Base-by-base conservation (phyloP, 208 protist species). In the Crithidia sp. region DNA sequence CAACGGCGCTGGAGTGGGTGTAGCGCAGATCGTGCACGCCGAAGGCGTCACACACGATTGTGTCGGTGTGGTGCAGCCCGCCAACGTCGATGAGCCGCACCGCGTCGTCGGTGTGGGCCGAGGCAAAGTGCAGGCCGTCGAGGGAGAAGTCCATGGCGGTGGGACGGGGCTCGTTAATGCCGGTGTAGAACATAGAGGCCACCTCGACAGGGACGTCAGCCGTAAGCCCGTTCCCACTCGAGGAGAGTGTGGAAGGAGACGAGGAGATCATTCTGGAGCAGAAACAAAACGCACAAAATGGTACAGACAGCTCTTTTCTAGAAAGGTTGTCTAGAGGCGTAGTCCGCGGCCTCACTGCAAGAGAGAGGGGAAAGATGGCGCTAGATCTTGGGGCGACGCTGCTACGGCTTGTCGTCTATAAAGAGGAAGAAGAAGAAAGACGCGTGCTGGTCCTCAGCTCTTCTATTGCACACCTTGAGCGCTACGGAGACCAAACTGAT, bases 41-140 rank as follows among this genome's bases (percentile, higher is more conserved):
- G 44, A 89, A 90, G 12, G 60, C 61, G 39, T 91, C 84, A 41
- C 84, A 87, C 16, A 75, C 65, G 39, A 95, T 78, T 6, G 87
- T 89, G 39, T 86, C 79, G 5, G 68, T 82, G 67, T 87, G 86
- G 7, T 54, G 44, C 40, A 96, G 70, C 4, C 72, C 60, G 10
- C 58, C 55, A n/a, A 92, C 86, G 57, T 96, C 82, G n/a, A 90
- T 73, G 9, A 94, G 41, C 0, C 89, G 88, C 41, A 96, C 55
- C 5, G 92, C 83, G 64, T 95, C 92, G 67, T 96, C 92, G 17
- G 54, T 76, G 76, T 94, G 89, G 2, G 92, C 76, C 2, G 92
- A 93, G 58, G 90, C 60, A 68, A 93, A 93, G 58, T 80, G 67
- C 13, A 76, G 63, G 2, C 92, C 92, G 50, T 95, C 86, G 6